Evolutionary conservation across 805 yeast species (phyloP), one percentile per base, ranked within the genome.

Genomic region (Kodamaea laetipori): DNA sequence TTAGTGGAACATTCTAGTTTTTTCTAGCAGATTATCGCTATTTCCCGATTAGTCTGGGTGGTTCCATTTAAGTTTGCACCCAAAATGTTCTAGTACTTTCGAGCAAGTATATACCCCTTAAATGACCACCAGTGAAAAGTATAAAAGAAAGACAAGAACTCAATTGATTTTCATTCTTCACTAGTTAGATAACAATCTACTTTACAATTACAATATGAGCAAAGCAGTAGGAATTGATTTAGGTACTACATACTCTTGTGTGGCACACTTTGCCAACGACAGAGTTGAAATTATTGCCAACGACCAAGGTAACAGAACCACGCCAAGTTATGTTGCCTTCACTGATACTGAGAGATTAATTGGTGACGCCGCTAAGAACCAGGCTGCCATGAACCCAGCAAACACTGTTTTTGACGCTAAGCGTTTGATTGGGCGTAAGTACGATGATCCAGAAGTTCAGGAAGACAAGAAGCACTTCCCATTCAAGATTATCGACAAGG

Each of bases 311-410:
- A 90, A 92, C 80, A 86, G 97, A 78, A 92, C 96, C 50, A 90
- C 97, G 13, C 97, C 97, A 27, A 90, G 97, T 26, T 90, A 86
- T 66, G 97, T 92, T 50, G 97, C 96, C 41, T 90, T 90, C 81
- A 89, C 96, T 23, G 97, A 89, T 64, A 79, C 90, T 31, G 98
- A 92, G 75, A 85, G 97, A 74, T 78, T 90, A 60, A 90, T 90
- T 58, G 97, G 97, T 70, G 97, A 90, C 73, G 96, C 97, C 56
- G 98, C 97, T 49, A 92, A 92, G 82, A 90, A 92, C 73, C 97
- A 92, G 76, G 96, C 96, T 45, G 96, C 97, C 54, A 86, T 90
- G 83, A 92, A 92, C 75, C 97, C 97, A 42, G 55, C 74, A 48
- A 90, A 90, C 79, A 90, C 97, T 35, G 90, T 90, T 49, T 90